Evolutionary conservation across 306 rosid genomes (phyloP), one percentile per base, ranked within the genome.

Genomic region (Quercus glauca): DNA sequence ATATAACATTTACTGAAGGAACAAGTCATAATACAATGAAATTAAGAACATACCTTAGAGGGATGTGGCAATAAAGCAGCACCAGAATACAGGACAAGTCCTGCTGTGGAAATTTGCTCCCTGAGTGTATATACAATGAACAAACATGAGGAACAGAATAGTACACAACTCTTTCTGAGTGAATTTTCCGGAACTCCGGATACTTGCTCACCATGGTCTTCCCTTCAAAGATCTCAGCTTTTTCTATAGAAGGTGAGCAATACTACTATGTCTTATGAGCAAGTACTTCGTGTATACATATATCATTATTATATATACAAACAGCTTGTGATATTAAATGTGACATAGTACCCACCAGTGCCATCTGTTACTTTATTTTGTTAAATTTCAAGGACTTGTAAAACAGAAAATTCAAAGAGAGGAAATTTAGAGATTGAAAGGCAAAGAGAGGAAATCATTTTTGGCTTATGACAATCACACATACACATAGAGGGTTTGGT

Each of bases 31-130:
- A 67, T 20, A 52, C 41, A 18, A 23, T 26, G 37, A 3, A 59
- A 52, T 69, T 45, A 57, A 64, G 79, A 85, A 77, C 70, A 77
- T 85, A 91, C 96, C 97, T 84, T 88, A 19, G 92, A 82, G 80
- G 96, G 91, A 89, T 86, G 91, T 19, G 88, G 90, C 87, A 91
- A 78, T 78, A 59, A 84, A 56, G 90, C 92, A 85, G 87, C 96
- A 57, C 89, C 87, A 60, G 88, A 85, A 56, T 79, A 68, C 29
- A 89, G 78, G 78, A 76, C 73, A 68, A 88, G 80, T 73, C 82
- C 81, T 0, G 79, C 41, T 45, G 80, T 79, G 63, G 80, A 71
- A 63, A 53, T 20, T 56, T 78, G 59, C 71, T 69, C 85, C 86
- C 97, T 92, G 88, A 57, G 33, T 28, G 73, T 49, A 78, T 65